Conservation (phyloP, 306 rosid species). For the Parietaria judaica region DNA sequence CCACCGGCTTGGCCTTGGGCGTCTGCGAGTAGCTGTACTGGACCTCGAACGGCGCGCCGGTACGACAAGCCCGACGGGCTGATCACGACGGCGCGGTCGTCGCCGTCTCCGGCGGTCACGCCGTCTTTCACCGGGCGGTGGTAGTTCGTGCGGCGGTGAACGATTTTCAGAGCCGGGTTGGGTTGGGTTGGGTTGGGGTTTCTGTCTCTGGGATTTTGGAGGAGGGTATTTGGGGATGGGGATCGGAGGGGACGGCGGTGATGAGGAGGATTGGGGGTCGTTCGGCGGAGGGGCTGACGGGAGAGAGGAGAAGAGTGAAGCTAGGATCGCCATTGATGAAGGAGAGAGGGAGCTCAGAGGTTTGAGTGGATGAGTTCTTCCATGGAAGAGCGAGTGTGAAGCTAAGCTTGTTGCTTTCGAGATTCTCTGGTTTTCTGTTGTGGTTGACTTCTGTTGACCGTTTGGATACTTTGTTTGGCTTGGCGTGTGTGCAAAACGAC, state of each 20-base stretch:
- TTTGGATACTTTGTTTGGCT: no score
- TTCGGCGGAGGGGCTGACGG: no score
- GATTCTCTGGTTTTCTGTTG: no score
- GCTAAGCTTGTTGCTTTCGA: no score
- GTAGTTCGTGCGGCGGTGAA: constrained; percentile 66
- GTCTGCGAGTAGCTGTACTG: constrained; percentile 90
- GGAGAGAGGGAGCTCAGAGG: no score
- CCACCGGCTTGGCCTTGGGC: constrained; percentile 78
- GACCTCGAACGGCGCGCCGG: constrained; percentile 86
- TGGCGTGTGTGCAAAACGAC: no score
- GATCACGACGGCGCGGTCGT: constrained; percentile 63
- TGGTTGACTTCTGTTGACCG: no score
- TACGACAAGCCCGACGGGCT: constrained; percentile 86
- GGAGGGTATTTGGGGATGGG: constrained; percentile 51
- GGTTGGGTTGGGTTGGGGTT: constrained; percentile 15
- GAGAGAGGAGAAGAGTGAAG: no score
- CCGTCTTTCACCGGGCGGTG: constrained; percentile 55
- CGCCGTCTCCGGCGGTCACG: constrained; percentile 39
- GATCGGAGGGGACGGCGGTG: constrained; percentile 18
- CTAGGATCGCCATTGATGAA: no score
- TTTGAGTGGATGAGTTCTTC: no score
- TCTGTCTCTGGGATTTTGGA: constrained; percentile 25
- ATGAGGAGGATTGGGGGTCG: no score
- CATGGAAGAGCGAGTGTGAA: no score
- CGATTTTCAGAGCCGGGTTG: constrained; percentile 50